Evolutionary conservation across 352 stramenopile genomes (phyloP).

Genomic region (Saprolegnia parasitica): DNA sequence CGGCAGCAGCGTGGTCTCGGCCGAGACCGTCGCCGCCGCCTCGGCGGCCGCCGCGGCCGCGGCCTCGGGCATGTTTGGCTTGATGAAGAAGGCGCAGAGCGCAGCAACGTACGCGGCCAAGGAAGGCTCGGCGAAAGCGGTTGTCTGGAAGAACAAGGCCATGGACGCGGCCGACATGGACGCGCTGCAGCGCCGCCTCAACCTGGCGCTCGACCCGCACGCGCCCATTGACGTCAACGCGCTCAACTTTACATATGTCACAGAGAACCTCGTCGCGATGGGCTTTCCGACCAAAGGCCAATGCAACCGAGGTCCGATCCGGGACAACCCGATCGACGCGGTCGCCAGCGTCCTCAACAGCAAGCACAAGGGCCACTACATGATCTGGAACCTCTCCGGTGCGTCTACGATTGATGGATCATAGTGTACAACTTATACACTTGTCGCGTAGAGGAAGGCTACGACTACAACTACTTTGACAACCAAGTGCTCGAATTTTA

Average conservation of each 20-base stretch:
- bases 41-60: conserved; percentile 58
- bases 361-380: conserved; percentile 92
- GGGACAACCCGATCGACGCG: conserved; percentile 86
- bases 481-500: conserved; percentile 96
- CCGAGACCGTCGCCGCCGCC: conserved; percentile 31
- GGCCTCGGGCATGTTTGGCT: conserved; percentile 67
- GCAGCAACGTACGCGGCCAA: conserved; percentile 62
- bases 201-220: conserved; percentile 70
- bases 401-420: too few relatives aligned
- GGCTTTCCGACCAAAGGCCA: conserved; percentile 87
- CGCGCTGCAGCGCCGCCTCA: conserved; percentile 70
- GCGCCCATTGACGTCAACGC: conserved; percentile 79
- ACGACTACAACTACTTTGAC: conserved; percentile 93
- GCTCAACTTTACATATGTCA: conserved; percentile 91
- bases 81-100: conserved; percentile 82
- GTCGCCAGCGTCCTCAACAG: conserved; percentile 93
- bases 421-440: conserved; percentile 7
- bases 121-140: conserved; percentile 71
- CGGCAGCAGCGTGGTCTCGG: conserved; percentile 4
- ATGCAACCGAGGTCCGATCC: conserved; percentile 67
- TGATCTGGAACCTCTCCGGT: conserved; percentile 97
- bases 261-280: conserved; percentile 85
- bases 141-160: conserved; percentile 62
- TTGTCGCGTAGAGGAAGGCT: conserved; percentile 87
- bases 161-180: conserved; percentile 83